These are phyloP conservation scores for Rhizopus sp. DNA, from an alignment of 371 early-diverging fungal species.

Conservation along the genomic window DNA sequence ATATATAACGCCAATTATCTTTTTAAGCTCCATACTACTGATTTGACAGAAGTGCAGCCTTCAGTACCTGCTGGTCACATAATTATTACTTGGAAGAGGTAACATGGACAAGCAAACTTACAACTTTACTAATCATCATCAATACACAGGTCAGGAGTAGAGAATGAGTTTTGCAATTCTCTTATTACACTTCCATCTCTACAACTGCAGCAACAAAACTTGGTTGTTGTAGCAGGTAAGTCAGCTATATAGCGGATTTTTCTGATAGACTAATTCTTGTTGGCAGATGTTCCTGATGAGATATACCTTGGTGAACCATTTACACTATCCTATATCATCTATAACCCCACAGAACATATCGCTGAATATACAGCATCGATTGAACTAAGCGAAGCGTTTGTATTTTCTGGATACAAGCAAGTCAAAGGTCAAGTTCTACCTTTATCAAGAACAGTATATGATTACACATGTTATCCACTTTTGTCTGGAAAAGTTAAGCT, in stretches of 20 bases:
- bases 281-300: slow-evolving; percentile 49
- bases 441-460: slow-evolving; percentile 30
- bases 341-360: slow-evolving; percentile 61
- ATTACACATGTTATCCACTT: slow-evolving; percentile 52
- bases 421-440: slow-evolving; percentile 62
- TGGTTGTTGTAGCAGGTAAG: slow-evolving; percentile 44
- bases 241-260: too few relatives aligned
- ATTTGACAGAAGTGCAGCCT: slow-evolving; percentile 35
- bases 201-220: slow-evolving; percentile 31
- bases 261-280: slow-evolving; percentile 6
- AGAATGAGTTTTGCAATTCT: slow-evolving; percentile 28
- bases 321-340: slow-evolving; percentile 58
- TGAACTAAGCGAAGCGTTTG: slow-evolving; percentile 75
- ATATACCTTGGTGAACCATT: slow-evolving; percentile 62
- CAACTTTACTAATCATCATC: background rate
- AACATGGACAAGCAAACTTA: slow-evolving; percentile 3
- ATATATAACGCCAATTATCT: slow-evolving; percentile 43
- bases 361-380: slow-evolving; percentile 60
- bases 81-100: slow-evolving; percentile 47
- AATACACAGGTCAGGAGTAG: slow-evolving; percentile 22
- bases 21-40: slow-evolving; percentile 34
- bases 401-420: slow-evolving; percentile 72
- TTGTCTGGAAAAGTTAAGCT: slow-evolving; percentile 54
- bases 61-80: slow-evolving; percentile 40
- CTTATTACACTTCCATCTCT: slow-evolving; percentile 30